Evolutionary conservation across 176 grass and related monocot genomes (phyloP).

Genomic region (Cenchrus americanus): DNA sequence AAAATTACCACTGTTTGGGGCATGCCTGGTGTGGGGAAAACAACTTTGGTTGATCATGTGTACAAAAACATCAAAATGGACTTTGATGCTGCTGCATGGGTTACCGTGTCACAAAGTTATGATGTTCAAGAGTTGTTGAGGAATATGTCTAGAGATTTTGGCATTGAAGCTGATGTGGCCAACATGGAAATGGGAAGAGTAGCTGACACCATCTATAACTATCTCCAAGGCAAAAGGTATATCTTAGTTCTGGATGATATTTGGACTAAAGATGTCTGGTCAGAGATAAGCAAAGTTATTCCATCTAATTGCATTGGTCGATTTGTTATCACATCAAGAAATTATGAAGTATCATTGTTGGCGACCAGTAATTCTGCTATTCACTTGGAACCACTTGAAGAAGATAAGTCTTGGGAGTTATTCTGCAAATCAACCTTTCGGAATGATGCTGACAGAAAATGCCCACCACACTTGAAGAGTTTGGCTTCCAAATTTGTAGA

Average conservation of each 20-base stretch:
- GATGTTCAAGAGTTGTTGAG: background rate
- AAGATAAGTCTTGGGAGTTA: no score
- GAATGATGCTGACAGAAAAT: no score
- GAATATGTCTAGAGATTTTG: background rate
- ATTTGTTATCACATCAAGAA: slow-evolving; percentile 32
- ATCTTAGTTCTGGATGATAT: slow-evolving; percentile 36
- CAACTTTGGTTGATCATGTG: no score
- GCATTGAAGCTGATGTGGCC: background rate
- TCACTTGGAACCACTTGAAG: background rate
- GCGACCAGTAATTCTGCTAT: background rate
- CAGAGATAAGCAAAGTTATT: background rate
- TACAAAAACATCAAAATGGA: background rate
- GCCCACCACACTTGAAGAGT: no score
- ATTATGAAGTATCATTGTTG: background rate
- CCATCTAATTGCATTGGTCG: background rate
- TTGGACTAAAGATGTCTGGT: slow-evolving; percentile 5
- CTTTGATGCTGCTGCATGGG: slow-evolving; percentile 1
- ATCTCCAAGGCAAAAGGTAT: slow-evolving; percentile 23
- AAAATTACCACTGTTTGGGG: no score
- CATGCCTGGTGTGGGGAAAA: no score
- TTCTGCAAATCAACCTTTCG: no score
- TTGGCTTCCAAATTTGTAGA: no score
- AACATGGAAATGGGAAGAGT: background rate
- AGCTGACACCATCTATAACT: background rate
- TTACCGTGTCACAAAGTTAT: slow-evolving; percentile 20